Conservation (phyloP, 352 stramenopile genomes). For the Paralagenidium karlingii region DNA sequence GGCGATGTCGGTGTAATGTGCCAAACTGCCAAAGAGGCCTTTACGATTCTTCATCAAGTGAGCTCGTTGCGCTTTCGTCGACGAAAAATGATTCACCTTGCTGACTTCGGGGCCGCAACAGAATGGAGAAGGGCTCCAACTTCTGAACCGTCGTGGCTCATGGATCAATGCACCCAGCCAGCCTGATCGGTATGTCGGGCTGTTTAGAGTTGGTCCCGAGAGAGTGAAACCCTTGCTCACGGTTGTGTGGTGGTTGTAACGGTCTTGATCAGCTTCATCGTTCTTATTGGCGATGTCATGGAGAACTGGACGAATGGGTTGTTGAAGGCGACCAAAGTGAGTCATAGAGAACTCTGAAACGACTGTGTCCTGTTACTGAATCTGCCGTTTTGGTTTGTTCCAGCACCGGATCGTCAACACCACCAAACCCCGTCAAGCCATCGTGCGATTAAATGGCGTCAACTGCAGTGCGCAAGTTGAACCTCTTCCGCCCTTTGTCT, state of each 20-base stretch:
- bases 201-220: too few relatives aligned
- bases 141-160: constrained; percentile 33
- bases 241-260: background rate
- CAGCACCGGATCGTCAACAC: constrained; percentile 72
- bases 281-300: constrained; percentile 72
- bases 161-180: constrained; percentile 66
- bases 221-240: too few relatives aligned
- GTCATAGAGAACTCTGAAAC: background rate
- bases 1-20: constrained; percentile 66
- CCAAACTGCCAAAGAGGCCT: constrained; percentile 79
- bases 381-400: background rate
- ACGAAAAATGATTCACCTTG: too few relatives aligned
- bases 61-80: too few relatives aligned
- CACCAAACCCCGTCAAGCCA: constrained; percentile 63
- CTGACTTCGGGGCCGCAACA: too few relatives aligned
- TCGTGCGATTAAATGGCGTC: constrained; percentile 72
- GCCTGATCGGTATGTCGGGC: constrained; percentile 28
- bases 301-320: constrained; percentile 75
- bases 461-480: constrained; percentile 59
- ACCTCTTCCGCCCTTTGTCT: constrained; percentile 45
- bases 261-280: constrained; percentile 24
- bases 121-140: constrained; percentile 54
- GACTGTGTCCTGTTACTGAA: background rate
- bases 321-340: constrained; percentile 55
- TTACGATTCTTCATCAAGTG: constrained; percentile 80